These are phyloP conservation scores for Phytophthora pluvialis DNA, from an alignment of 352 stramenopile species.

Conservation along the genomic window DNA sequence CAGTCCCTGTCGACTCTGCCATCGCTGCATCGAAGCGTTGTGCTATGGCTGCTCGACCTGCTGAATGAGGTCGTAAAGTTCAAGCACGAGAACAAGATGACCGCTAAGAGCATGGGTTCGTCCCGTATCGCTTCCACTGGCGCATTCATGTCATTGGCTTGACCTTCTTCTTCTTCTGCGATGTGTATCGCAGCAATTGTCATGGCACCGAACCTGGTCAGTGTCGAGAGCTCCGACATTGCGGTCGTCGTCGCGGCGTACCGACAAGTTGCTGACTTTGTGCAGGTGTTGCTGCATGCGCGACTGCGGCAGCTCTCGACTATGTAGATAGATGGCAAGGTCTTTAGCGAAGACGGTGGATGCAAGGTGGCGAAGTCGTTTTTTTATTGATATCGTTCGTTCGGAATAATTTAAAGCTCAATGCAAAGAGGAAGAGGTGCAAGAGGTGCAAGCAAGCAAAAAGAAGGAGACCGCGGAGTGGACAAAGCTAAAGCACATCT, in stretches of 20 bases:
- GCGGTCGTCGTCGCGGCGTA: conserved; percentile 77
- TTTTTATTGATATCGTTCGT: conserved; percentile 36
- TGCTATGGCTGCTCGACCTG: conserved; percentile 82
- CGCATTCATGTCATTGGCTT: not conserved
- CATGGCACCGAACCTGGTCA: conserved; percentile 82
- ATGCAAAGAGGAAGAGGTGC: conserved; percentile 29
- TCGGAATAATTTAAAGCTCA: conserved; percentile 43
- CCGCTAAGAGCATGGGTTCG: conserved; percentile 75
- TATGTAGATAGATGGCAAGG: conserved; percentile 41
- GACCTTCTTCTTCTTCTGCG: not conserved
- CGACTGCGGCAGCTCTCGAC: conserved; percentile 45
- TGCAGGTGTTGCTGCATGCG: conserved; percentile 53
- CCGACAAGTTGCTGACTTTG: conserved; percentile 77
- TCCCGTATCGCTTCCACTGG: not conserved
- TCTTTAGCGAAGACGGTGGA: conserved; percentile 20
- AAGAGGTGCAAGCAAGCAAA: conserved; percentile 31
- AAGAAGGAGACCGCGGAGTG: conserved; percentile 19
- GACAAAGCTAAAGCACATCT: conserved; percentile 20
- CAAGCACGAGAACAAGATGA: conserved; percentile 81
- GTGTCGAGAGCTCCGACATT: conserved; percentile 64
- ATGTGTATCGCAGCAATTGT: conserved; percentile 61
- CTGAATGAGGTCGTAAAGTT: conserved; percentile 65
- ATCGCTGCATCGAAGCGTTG: conserved; percentile 43
- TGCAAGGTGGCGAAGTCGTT: conserved; percentile 7
- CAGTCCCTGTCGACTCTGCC: conserved; percentile 45